Conservation (phyloP, 2,329 filamentous ascomycete species). For the Clonostachys rhizophaga region DNA sequence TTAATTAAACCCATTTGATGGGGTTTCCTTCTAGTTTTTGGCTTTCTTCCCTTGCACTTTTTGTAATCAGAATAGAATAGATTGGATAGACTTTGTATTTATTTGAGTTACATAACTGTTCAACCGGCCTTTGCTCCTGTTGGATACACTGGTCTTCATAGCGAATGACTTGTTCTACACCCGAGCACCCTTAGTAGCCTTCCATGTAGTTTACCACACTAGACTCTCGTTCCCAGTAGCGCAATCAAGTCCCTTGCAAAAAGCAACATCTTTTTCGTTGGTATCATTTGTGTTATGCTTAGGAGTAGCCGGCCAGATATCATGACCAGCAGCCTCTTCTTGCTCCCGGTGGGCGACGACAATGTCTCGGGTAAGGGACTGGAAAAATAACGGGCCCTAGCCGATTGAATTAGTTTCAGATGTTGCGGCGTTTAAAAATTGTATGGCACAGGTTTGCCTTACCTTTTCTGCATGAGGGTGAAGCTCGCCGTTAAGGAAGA, state of each 20-base stretch:
- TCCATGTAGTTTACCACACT: too few relatives aligned
- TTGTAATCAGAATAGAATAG: too few relatives aligned
- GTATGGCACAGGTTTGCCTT: neutral
- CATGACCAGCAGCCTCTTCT: conserved; percentile 28
- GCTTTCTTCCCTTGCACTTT: too few relatives aligned
- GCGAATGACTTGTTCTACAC: too few relatives aligned
- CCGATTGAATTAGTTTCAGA: too few relatives aligned
- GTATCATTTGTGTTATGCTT: conserved; percentile 13
- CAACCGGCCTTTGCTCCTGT: too few relatives aligned
- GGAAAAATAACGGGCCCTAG: conserved; percentile 53
- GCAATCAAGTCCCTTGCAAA: conserved; percentile 19
- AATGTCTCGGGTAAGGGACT: conserved; percentile 41
- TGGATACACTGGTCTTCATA: too few relatives aligned
- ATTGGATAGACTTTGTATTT: too few relatives aligned
- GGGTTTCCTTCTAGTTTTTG: too few relatives aligned
- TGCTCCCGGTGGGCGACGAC: conserved; percentile 39
- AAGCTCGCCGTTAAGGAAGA: conserved; percentile 1
- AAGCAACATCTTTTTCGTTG: conserved; percentile 18
- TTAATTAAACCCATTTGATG: too few relatives aligned
- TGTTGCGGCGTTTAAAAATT: neutral
- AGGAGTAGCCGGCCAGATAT: conserved; percentile 20
- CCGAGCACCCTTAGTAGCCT: too few relatives aligned
- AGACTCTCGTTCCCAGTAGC: conserved; percentile 2
- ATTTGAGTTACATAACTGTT: too few relatives aligned
- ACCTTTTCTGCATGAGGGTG: neutral